Percentiles rank a stretch among this genome's conserved stretches.
phyloP scores from a whole-genome alignment of 768 basidiomycete genomes.

The Mycena venus region DNA sequence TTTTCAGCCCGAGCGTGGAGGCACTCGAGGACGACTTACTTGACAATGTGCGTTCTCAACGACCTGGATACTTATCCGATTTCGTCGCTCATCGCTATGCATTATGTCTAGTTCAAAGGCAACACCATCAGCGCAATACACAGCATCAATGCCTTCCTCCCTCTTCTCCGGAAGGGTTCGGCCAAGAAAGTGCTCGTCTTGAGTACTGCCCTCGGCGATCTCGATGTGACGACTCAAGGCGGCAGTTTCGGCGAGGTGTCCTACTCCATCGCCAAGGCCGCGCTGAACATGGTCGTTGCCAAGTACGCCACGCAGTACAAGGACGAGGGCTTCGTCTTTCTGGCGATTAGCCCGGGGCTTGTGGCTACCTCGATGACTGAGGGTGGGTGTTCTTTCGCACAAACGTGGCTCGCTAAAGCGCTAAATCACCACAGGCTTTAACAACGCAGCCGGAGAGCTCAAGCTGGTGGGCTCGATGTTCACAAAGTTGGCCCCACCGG shows the following conservation, averaged over 20 bases:
- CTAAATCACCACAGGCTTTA: background rate
- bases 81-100: no score
- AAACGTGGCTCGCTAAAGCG: background rate
- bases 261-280: slow-evolving; percentile 55
- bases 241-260: slow-evolving; percentile 21
- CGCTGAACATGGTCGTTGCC: slow-evolving; percentile 50
- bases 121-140: background rate
- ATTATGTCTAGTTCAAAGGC: background rate
- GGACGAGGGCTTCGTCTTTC: slow-evolving; percentile 50
- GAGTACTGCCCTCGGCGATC: slow-evolving; percentile 45
- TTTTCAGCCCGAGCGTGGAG: background rate
- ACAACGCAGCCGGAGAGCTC: background rate
- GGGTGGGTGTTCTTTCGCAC: background rate
- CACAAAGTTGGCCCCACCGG: background rate
- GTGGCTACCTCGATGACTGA: slow-evolving; percentile 44
- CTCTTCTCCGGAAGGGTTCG: background rate
- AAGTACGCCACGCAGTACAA: slow-evolving; percentile 50
- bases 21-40: background rate
- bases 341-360: slow-evolving; percentile 53
- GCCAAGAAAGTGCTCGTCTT: slow-evolving; percentile 48
- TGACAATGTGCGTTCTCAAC: background rate
- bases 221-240: slow-evolving; percentile 36
- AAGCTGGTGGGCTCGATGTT: background rate
- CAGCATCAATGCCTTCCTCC: background rate
- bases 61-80: no score